A percentile compares a stretch with the other conserved stretches of the same genome.
phyloP scores from a whole-genome alignment of 495 filamentous ascomycete genomes.

The Sordaria brevicollis region DNA sequence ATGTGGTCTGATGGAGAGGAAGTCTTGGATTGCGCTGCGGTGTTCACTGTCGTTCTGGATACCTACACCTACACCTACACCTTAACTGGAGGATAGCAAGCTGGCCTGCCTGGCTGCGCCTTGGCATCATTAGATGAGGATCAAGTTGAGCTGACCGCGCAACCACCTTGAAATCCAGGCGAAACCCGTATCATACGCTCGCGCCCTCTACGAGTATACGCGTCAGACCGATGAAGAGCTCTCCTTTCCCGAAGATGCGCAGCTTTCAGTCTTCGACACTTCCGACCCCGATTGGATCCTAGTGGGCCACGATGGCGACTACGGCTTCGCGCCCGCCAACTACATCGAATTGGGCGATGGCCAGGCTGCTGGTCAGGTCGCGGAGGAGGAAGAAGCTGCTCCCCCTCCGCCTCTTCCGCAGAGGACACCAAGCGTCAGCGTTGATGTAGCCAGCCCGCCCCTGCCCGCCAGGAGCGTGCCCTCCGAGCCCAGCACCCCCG shows the following conservation, averaged over 20 bases:
- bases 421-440: conserved; percentile 9
- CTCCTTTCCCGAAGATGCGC: conserved; percentile 84
- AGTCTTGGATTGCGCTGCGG: not conserved
- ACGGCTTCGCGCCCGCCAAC: conserved; percentile 92
- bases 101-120: not conserved
- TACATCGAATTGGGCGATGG: conserved; percentile 65
- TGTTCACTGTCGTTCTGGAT: not conserved
- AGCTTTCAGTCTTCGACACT: conserved; percentile 75
- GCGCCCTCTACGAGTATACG: conserved; percentile 90
- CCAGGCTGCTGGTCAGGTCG: conserved; percentile 7
- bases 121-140: not conserved
- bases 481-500: conserved; percentile 18
- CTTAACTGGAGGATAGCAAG: conserved; percentile 5
- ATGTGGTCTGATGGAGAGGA: not conserved
- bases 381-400: conserved; percentile 15
- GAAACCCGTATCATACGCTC: conserved; percentile 60
- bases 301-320: conserved; percentile 75
- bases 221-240: conserved; percentile 97
- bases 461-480: conserved; percentile 24
- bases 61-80: not conserved
- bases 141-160: conserved; percentile 10
- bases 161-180: conserved; percentile 39
- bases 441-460: conserved; percentile 21
- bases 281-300: conserved; percentile 96
- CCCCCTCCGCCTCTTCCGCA: conserved; percentile 22